phyloP scores from a whole-genome alignment of 2,329 filamentous ascomycete species.

The Fusarium pininemorale region DNA sequence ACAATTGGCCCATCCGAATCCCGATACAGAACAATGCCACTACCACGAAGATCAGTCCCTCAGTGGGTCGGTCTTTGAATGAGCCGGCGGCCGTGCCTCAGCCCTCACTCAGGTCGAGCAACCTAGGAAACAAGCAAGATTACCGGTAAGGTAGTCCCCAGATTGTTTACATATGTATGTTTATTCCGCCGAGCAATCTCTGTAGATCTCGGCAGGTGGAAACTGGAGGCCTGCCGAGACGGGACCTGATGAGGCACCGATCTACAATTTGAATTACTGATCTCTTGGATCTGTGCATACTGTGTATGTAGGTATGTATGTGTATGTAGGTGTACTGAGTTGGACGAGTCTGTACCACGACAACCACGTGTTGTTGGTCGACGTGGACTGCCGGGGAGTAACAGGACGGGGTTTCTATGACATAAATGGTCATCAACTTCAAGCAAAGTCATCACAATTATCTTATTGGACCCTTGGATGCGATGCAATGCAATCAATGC shows the following conservation, averaged over 20 bases:
- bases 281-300: conserved; percentile 17
- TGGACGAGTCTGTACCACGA: conserved; percentile 5
- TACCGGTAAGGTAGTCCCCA: not conserved
- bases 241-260: conserved; percentile 23
- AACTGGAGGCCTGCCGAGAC: conserved; percentile 14
- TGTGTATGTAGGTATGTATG: too few relatives aligned
- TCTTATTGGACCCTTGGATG: conserved; percentile 13
- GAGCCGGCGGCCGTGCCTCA: not conserved
- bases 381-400: not conserved
- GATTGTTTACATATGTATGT: conserved; percentile 20
- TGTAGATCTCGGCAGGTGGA: conserved; percentile 33
- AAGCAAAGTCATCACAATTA: not conserved
- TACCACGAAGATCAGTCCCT: not conserved
- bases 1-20: not conserved
- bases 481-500: not conserved
- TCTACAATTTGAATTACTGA: conserved; percentile 25
- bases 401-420: not conserved
- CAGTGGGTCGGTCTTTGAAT: conserved; percentile 3
- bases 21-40: not conserved
- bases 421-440: not conserved
- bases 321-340: not conserved
- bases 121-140: not conserved
- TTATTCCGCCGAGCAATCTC: conserved; percentile 12
- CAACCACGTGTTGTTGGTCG: conserved; percentile 12
- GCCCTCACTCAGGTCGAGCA: too few relatives aligned